These are phyloP conservation scores for Cladosporium phlei DNA, from an alignment of 2,329 filamentous ascomycete species.

Conservation along the genomic window DNA sequence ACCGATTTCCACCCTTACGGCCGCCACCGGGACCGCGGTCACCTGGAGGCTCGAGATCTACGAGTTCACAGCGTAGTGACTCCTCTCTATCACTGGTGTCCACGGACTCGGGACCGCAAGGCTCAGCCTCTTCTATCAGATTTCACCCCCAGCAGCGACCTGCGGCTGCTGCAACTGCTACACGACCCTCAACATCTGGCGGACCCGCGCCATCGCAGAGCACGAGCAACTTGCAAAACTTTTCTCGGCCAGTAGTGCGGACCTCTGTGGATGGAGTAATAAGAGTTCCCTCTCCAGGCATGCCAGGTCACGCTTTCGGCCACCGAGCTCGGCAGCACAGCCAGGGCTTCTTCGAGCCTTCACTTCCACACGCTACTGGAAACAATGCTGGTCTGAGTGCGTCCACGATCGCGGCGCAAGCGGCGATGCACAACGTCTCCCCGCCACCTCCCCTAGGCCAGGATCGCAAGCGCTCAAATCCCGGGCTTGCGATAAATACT, in stretches of 20 bases:
- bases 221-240: slow-evolving; percentile 32
- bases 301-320: slow-evolving; percentile 34
- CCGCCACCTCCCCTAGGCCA: slow-evolving; percentile 22
- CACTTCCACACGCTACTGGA: slow-evolving; percentile 49
- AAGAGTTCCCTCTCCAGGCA: slow-evolving; percentile 26
- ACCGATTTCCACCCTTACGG: slow-evolving; percentile 25
- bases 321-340: slow-evolving; percentile 64
- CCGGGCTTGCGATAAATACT: slow-evolving; percentile 54
- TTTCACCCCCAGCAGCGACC: slow-evolving; percentile 8
- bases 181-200: slow-evolving; percentile 30
- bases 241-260: slow-evolving; percentile 27
- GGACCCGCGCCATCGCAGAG: slow-evolving; percentile 29
- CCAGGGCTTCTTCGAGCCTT: slow-evolving; percentile 72
- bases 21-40: slow-evolving; percentile 30
- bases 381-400: slow-evolving; percentile 46
- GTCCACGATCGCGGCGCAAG: slow-evolving; percentile 77
- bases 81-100: slow-evolving; percentile 32
- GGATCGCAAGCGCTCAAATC: slow-evolving; percentile 66
- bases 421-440: slow-evolving; percentile 57
- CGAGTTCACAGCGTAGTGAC: slow-evolving; percentile 32
- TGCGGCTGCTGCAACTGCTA: slow-evolving; percentile 30
- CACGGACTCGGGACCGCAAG: slow-evolving; percentile 37
- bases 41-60: slow-evolving; percentile 27
- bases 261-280: slow-evolving; percentile 31
- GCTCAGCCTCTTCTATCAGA: slow-evolving; percentile 30